Base-by-base conservation (phyloP, 768 basidiomycete species). In the Cubamyces sp. region DNA sequence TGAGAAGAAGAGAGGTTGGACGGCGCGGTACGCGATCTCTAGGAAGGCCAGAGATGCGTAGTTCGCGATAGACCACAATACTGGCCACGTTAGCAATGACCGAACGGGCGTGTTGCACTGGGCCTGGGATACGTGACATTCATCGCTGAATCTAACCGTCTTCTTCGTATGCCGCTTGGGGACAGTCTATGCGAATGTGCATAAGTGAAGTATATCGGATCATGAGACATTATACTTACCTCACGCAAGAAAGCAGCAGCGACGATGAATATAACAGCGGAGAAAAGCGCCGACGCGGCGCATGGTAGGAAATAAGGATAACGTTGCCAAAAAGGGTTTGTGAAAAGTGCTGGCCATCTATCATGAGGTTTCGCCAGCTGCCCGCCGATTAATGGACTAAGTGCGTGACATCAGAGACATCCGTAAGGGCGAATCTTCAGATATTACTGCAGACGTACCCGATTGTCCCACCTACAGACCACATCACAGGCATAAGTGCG, bases 261-360 rank as follows among this genome's bases (percentile, higher is more conserved):
- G 18, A 74, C 23, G 7, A 73, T 26, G 43, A 74, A 72, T 9
- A 65, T 64, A 16, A 71, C n/a, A 0, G 63, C 64, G 1, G 75
- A 71, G 53, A 74, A 73, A 3, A 62, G 25, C 8, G 74, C 70
- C 4, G 74, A 64, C 3, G 67, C 69, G 19, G 68, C 65, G 59
- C 76, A 76, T 25, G 77, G 76, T 21, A 78, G 70, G 67, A 78
- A 74, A 64, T 76, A 77, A 18, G 77, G 77, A 64, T 76, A 72
- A 25, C 68, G 46, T 28, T 64, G 60, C 72, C 74, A 76, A 56
- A 76, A 75, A n/a, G 55, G 54, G 19, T 47, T 50, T 7, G 64
- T 57, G 64, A 78, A 77, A 25, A 71, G 26, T 0, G 60, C 39
- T 5, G 74, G 74, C 69, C 74, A 75, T 21, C 66, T 65, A 49